phyloP scores from a whole-genome alignment of 495 filamentous ascomycete genomes.

The Penicillium goetzii region DNA sequence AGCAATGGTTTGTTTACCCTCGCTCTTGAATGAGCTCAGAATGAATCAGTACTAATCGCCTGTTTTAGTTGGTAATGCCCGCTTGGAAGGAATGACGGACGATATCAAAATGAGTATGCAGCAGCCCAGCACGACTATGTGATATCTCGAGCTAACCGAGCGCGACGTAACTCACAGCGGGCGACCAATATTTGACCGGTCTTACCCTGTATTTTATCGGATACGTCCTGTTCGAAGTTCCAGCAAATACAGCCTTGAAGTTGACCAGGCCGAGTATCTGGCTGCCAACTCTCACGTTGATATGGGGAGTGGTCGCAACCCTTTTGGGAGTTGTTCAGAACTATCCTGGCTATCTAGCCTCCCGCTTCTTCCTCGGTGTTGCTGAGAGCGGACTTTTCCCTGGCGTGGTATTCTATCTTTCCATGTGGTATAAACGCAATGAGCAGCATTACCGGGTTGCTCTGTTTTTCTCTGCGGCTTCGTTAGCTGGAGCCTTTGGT shows the following conservation, averaged over 20 bases:
- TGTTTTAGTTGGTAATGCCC: conserved; percentile 55
- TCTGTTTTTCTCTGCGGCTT: conserved; percentile 75
- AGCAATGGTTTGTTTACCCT: conserved; percentile 61
- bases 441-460: conserved; percentile 75
- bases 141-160: conserved; percentile 3
- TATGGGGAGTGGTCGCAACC: conserved; percentile 70
- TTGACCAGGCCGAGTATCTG: conserved; percentile 67
- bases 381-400: conserved; percentile 65
- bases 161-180: conserved; percentile 40
- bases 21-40: background rate
- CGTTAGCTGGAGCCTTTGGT: conserved; percentile 78
- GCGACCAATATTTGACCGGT: conserved; percentile 71
- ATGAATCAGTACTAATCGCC: conserved; percentile 25
- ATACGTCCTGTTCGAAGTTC: conserved; percentile 73
- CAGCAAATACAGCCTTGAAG: conserved; percentile 75
- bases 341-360: conserved; percentile 63
- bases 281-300: conserved; percentile 57
- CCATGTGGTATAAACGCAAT: conserved; percentile 79
- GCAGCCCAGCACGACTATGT: background rate
- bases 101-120: conserved; percentile 64
- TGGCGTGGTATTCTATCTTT: conserved; percentile 81
- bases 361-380: conserved; percentile 51
- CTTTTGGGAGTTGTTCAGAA: conserved; percentile 71
- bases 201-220: conserved; percentile 77
- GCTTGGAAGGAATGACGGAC: conserved; percentile 63